Conservation (phyloP, 306 rosid genomes). For the Styphnolobium japonicum region DNA sequence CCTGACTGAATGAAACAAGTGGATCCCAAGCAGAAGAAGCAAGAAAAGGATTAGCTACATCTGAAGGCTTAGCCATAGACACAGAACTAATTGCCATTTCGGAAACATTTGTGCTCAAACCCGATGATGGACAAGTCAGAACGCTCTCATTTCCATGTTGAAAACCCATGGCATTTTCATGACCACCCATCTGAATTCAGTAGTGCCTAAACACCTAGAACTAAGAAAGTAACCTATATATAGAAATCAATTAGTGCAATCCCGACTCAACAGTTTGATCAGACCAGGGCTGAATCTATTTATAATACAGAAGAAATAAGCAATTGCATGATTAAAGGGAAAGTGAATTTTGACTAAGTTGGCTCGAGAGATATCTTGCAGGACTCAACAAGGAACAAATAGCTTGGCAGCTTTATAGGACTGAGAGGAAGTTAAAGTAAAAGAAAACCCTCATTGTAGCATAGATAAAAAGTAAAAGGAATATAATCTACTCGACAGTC, state of each 20-base stretch:
- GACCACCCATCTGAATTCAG: constrained; percentile 65
- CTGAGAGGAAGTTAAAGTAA: constrained; percentile 73
- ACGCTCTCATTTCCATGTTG: constrained; percentile 54
- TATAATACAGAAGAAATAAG: constrained; percentile 31
- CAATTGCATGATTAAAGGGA: constrained; percentile 48
- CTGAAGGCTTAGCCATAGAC: constrained; percentile 59
- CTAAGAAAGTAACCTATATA: constrained; percentile 18
- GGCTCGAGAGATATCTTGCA: constrained; percentile 71
- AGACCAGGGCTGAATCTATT: constrained; percentile 23
- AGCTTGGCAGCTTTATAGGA: constrained; percentile 83
- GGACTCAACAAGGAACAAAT: constrained; percentile 89
- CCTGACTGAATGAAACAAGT: constrained; percentile 67
- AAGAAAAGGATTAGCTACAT: constrained; percentile 56
- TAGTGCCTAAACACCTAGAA: constrained; percentile 25
- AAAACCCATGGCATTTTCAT: constrained; percentile 68
- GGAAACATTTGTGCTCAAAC: constrained; percentile 58
- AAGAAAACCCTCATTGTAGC: constrained; percentile 69
- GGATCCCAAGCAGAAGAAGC: constrained; percentile 93
- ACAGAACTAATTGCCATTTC: constrained; percentile 58
- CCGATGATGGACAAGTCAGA: constrained; percentile 54
- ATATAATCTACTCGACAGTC: constrained; percentile 61
- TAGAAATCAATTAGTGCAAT: constrained; percentile 24
- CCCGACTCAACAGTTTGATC: constrained; percentile 40
- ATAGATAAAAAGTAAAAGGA: constrained; percentile 62
- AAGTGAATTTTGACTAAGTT: constrained; percentile 74